A percentile compares a stretch with the other conserved stretches of the same genome.
phyloP scores from a whole-genome alignment of 352 stramenopile species.

The Phytophthora citrophthora region DNA sequence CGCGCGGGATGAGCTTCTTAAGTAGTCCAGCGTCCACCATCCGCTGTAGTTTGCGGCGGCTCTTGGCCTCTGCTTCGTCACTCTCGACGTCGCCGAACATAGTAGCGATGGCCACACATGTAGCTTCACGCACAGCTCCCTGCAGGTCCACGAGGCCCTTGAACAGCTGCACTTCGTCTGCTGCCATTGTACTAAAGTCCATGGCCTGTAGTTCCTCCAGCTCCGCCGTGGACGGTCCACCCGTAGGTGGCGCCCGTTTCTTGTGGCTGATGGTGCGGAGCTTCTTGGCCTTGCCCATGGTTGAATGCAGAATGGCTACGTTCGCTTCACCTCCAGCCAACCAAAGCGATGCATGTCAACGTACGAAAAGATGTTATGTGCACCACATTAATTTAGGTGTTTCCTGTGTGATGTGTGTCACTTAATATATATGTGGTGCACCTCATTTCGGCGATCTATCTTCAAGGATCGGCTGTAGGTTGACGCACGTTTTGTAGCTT shows the following conservation, averaged over 20 bases:
- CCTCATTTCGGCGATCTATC: neutral
- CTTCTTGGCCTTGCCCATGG: conserved; percentile 91
- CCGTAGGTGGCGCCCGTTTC: conserved; percentile 72
- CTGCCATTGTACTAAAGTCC: conserved; percentile 53
- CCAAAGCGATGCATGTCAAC: conserved; percentile 28
- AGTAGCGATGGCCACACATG: conserved; percentile 82
- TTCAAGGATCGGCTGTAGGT: conserved; percentile 10
- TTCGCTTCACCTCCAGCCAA: conserved; percentile 20
- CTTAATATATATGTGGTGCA: neutral
- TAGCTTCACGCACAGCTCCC: conserved; percentile 84
- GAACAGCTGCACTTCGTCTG: conserved; percentile 74
- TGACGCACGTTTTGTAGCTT: conserved; percentile 2
- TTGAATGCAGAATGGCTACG: conserved; percentile 21
- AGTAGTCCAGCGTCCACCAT: conserved; percentile 84
- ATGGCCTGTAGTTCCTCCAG: conserved; percentile 55
- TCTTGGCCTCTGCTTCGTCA: conserved; percentile 61
- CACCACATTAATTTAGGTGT: neutral
- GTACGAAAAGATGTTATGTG: neutral
- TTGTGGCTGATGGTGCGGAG: conserved; percentile 84
- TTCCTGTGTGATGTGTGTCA: neutral
- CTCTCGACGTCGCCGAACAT: conserved; percentile 81
- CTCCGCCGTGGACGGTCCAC: conserved; percentile 61
- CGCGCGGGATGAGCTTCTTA: conserved; percentile 82
- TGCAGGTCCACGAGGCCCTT: conserved; percentile 75
- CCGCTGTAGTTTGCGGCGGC: conserved; percentile 69